These are phyloP conservation scores for Gymnopilus junonius DNA, from an alignment of 768 basidiomycete species.

Conservation along the genomic window DNA sequence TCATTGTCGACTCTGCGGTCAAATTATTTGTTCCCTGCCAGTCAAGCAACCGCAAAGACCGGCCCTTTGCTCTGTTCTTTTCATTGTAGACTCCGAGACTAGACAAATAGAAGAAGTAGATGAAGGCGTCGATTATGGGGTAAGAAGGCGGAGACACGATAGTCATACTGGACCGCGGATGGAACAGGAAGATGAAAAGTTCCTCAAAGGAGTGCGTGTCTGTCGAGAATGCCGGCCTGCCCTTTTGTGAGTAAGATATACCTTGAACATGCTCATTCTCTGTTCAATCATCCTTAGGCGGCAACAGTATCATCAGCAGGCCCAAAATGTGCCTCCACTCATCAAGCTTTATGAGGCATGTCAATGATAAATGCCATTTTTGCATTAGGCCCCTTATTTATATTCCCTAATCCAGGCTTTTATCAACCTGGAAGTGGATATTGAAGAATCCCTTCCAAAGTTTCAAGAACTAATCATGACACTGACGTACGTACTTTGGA, in stretches of 20 bases:
- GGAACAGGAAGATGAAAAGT: conserved; percentile 65
- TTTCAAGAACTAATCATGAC: conserved; percentile 85
- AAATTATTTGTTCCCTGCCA: conserved; percentile 89
- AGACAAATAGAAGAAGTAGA: conserved; percentile 83
- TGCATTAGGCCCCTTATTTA: background rate
- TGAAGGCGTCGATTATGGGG: conserved; percentile 85
- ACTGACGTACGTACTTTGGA: conserved; percentile 53
- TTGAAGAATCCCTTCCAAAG: conserved; percentile 84
- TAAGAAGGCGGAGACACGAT: conserved; percentile 51
- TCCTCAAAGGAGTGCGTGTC: conserved; percentile 86
- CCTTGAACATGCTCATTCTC: background rate
- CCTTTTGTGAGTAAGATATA: conserved; percentile 62
- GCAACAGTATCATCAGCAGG: conserved; percentile 78
- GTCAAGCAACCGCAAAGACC: conserved; percentile 71
- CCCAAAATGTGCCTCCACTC: conserved; percentile 60
- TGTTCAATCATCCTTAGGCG: conserved; percentile 49
- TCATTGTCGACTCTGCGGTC: conserved; percentile 93
- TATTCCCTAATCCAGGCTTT: conserved; percentile 52
- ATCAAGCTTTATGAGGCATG: conserved; percentile 72
- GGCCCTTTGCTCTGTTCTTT: conserved; percentile 75
- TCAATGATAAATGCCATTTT: background rate
- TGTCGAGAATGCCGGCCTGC: conserved; percentile 84
- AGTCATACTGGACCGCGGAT: conserved; percentile 41
- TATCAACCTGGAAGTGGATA: conserved; percentile 79
- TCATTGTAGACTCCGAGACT: conserved; percentile 83